Conservation (phyloP, 2,329 filamentous ascomycete genomes). For the Penicillium glabrum region DNA sequence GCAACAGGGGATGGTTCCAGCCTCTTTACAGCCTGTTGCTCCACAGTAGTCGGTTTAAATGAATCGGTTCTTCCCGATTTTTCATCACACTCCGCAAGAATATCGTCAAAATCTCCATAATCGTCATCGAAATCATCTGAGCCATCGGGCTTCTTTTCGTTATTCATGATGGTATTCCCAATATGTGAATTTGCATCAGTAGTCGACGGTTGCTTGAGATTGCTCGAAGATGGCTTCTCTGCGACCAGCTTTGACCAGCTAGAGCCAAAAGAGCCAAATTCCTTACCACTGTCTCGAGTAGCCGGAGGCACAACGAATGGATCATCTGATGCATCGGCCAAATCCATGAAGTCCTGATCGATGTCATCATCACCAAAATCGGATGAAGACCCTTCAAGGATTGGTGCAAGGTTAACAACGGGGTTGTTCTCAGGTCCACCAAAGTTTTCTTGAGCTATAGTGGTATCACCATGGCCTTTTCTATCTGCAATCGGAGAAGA, state of each 20-base stretch:
- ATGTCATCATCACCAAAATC: constrained; percentile 52
- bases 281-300: constrained; percentile 3
- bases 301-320: constrained; percentile 24
- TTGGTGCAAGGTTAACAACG: constrained; percentile 1
- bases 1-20: constrained; percentile 2
- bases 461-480: constrained; percentile 2
- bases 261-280: constrained; percentile 16
- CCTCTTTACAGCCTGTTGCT: constrained; percentile 19
- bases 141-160: constrained; percentile 22
- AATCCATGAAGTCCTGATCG: constrained; percentile 46
- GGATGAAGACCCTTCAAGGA: constrained; percentile 33
- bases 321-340: constrained; percentile 35
- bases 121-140: constrained; percentile 69
- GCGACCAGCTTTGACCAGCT: constrained; percentile 14
- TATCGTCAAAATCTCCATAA: constrained; percentile 61
- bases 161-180: constrained; percentile 11
- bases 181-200: constrained; percentile 3
- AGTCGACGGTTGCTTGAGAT: background rate
- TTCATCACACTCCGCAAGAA: constrained; percentile 57
- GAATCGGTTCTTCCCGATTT: constrained; percentile 24
- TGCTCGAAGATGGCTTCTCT: constrained; percentile 9
- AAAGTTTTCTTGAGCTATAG: constrained; percentile 1
- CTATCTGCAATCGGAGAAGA: constrained; percentile 33
- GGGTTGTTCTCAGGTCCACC: background rate
- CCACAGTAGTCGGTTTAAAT: constrained; percentile 8